These are phyloP conservation scores for Diaporthe ilicicola DNA, from an alignment of 2,329 filamentous ascomycete species.

Conservation along the genomic window DNA sequence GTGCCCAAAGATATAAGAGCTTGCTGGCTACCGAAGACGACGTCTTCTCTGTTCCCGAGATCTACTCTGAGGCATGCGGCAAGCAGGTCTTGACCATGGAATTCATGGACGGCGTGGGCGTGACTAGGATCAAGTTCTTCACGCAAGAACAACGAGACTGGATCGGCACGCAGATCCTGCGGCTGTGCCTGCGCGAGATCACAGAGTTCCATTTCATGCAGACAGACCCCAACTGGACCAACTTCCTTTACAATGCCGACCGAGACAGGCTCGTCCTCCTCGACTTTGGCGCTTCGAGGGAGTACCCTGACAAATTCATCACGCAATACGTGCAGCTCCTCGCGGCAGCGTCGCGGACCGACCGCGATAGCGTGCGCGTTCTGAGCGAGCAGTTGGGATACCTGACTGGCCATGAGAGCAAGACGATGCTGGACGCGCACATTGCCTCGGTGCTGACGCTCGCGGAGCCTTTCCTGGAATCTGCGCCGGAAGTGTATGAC, in stretches of 20 bases:
- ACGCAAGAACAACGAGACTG: slow-evolving; percentile 89
- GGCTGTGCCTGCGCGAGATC: slow-evolving; percentile 91
- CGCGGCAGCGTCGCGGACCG: slow-evolving; percentile 77
- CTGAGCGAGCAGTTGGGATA: slow-evolving; percentile 86
- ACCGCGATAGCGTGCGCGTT: slow-evolving; percentile 69
- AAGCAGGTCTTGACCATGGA: slow-evolving; percentile 92
- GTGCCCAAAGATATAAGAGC: slow-evolving; percentile 76
- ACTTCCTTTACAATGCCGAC: slow-evolving; percentile 87
- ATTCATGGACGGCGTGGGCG: slow-evolving; percentile 84
- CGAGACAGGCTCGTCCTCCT: slow-evolving; percentile 84
- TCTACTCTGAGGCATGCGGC: slow-evolving; percentile 82
- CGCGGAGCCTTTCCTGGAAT: slow-evolving; percentile 85
- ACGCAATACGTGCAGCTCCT: slow-evolving; percentile 81
- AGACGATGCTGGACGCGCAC: slow-evolving; percentile 88
- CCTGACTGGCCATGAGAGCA: slow-evolving; percentile 88
- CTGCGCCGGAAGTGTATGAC: slow-evolving; percentile 85
- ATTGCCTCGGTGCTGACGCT: slow-evolving; percentile 87
- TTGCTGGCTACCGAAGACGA: slow-evolving; percentile 79
- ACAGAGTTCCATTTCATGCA: slow-evolving; percentile 98
- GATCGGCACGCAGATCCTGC: slow-evolving; percentile 94
- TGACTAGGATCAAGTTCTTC: slow-evolving; percentile 81
- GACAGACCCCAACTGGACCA: slow-evolving; percentile 99
- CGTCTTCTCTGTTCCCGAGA: slow-evolving; percentile 80
- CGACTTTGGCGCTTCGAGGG: slow-evolving; percentile 93
- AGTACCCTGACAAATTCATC: slow-evolving; percentile 84